phyloP scores from a whole-genome alignment of 2,329 filamentous ascomycete genomes.

The Emergomyces africanus region DNA sequence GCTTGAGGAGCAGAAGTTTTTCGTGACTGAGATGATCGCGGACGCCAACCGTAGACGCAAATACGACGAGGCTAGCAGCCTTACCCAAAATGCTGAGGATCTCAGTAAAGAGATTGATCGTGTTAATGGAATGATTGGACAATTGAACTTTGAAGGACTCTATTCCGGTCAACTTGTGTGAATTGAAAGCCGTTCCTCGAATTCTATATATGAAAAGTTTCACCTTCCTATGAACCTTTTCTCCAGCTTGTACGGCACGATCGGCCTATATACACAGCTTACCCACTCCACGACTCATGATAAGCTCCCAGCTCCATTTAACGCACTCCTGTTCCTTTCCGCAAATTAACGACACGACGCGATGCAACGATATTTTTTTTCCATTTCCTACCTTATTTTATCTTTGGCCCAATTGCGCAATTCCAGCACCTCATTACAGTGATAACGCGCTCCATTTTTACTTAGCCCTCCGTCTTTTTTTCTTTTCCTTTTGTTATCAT shows the following conservation, averaged over 20 bases:
- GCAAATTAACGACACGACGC: background rate
- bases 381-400: background rate
- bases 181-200: background rate
- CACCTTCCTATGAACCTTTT: background rate
- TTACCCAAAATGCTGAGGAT: slow-evolving; percentile 71
- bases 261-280: background rate
- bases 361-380: background rate
- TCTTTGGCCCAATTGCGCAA: background rate
- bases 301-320: background rate
- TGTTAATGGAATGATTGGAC: slow-evolving; percentile 50
- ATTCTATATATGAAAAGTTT: background rate
- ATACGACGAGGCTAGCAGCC: slow-evolving; percentile 74
- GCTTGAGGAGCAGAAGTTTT: slow-evolving; percentile 80
- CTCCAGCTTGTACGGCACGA: background rate
- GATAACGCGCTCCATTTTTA: background rate
- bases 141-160: slow-evolving; percentile 49
- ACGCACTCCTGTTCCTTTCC: background rate
- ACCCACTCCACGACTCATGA: background rate
- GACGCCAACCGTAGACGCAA: slow-evolving; percentile 61
- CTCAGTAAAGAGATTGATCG: slow-evolving; percentile 63
- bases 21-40: slow-evolving; percentile 75
- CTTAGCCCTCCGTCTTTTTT: background rate
- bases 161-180: slow-evolving; percentile 23
- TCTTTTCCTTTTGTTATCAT: background rate
- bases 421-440: background rate